A percentile compares a stretch with the other conserved stretches of the same genome.
Conservation (phyloP, 768 basidiomycete species). For the Hortiboletus campestris region DNA sequence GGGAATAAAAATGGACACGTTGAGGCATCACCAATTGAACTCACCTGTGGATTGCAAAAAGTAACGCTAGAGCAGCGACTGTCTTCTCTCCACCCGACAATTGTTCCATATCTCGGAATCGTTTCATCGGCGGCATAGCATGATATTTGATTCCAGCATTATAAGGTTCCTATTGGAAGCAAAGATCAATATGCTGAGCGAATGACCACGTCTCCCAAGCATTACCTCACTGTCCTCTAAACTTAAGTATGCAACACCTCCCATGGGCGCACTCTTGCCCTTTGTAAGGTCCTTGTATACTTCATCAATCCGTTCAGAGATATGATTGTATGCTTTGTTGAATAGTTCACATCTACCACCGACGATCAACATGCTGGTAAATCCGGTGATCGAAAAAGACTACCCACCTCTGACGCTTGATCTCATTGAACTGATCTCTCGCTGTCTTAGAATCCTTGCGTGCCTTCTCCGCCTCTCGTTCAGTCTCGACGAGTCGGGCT, state of each 20-base stretch:
- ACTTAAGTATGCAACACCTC: conserved; percentile 94
- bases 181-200: conserved; percentile 1
- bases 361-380: neutral
- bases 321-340: conserved; percentile 95
- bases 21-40: conserved; percentile 1
- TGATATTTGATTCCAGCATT: conserved; percentile 94
- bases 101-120: conserved; percentile 99
- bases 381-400: neutral
- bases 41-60: conserved; percentile 95
- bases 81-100: conserved; percentile 98
- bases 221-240: conserved; percentile 92
- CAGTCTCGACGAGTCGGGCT: conserved; percentile 80
- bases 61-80: conserved; percentile 91
- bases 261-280: conserved; percentile 89
- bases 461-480: conserved; percentile 89
- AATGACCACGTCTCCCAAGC: conserved; percentile 22
- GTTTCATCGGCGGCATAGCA: conserved; percentile 99
- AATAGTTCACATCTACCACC: conserved; percentile 68
- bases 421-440: conserved; percentile 87
- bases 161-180: conserved; percentile 66
- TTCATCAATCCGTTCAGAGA: conserved; percentile 89
- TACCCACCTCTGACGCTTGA: conserved; percentile 75
- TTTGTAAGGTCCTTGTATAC: conserved; percentile 99
- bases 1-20: neutral
- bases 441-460: conserved; percentile 86